These are phyloP conservation scores for Penicillium nordicum DNA, from an alignment of 2,329 filamentous ascomycete species.

Conservation along the genomic window DNA sequence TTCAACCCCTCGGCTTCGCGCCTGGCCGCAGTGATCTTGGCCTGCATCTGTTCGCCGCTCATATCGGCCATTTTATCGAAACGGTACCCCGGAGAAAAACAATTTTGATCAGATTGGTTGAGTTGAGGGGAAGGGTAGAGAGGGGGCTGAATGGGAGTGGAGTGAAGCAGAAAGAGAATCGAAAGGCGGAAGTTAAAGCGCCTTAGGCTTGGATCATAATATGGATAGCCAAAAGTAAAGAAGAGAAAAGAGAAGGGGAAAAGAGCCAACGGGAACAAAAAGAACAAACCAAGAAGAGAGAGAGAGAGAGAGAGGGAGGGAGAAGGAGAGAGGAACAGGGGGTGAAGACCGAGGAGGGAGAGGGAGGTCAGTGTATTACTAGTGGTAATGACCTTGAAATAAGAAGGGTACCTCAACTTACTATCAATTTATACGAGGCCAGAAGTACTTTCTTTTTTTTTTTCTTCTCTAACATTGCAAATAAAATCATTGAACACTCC, in stretches of 20 bases:
- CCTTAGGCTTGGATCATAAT: slow-evolving; percentile 27
- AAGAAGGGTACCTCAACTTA: background rate
- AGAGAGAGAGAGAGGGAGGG: background rate
- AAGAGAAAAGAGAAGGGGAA: slow-evolving; percentile 5
- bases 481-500: background rate
- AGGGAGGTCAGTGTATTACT: slow-evolving; percentile 10
- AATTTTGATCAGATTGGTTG: slow-evolving; percentile 9
- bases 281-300: background rate
- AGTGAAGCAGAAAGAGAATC: slow-evolving; percentile 17
- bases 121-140: slow-evolving; percentile 11
- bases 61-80: slow-evolving; percentile 46
- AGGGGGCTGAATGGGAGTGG: slow-evolving; percentile 19
- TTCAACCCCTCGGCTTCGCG: slow-evolving; percentile 97
- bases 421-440: background rate
- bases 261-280: slow-evolving; percentile 5
- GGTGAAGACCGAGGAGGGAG: slow-evolving; percentile 8
- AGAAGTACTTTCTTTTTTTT: background rate
- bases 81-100: slow-evolving; percentile 24
- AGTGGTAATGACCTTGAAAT: slow-evolving; percentile 10
- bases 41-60: slow-evolving; percentile 69
- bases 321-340: slow-evolving; percentile 3
- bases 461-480: background rate
- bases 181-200: slow-evolving; percentile 14
- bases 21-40: slow-evolving; percentile 85
- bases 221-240: slow-evolving; percentile 2